Evolutionary conservation across 495 filamentous ascomycete genomes (phyloP).

Genomic region (Aspergillus avenaceus): DNA sequence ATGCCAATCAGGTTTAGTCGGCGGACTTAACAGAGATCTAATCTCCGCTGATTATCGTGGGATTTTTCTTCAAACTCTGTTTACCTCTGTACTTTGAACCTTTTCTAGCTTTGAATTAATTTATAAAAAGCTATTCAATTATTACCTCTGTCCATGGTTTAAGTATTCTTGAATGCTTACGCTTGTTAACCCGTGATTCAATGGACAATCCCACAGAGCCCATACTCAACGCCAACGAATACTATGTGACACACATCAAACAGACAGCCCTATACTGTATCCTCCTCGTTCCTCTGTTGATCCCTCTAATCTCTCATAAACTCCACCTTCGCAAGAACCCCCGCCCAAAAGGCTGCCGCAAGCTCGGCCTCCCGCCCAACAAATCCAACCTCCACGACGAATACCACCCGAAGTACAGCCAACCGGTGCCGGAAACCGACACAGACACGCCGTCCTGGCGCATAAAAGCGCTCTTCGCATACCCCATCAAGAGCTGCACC

Average conservation of each 20-base stretch:
- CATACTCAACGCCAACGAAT: background rate
- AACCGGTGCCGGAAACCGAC: slow-evolving; percentile 15
- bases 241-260: slow-evolving; percentile 3
- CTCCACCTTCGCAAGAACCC: background rate
- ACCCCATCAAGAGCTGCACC: slow-evolving; percentile 83
- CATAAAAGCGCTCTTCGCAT: slow-evolving; percentile 79
- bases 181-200: background rate
- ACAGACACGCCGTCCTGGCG: slow-evolving; percentile 38
- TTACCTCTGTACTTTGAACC: background rate
- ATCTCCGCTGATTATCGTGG: background rate
- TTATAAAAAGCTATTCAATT: too few species aligned
- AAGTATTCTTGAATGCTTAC: too few species aligned
- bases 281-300: background rate
- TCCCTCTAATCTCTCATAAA: slow-evolving; percentile 3
- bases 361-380: slow-evolving; percentile 24
- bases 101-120: background rate
- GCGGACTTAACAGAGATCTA: background rate
- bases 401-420: slow-evolving; percentile 30
- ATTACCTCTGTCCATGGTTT: too few species aligned
- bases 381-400: slow-evolving; percentile 37
- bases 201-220: background rate
- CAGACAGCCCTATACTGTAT: background rate
- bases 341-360: slow-evolving; percentile 30
- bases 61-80: background rate
- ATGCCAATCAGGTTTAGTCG: background rate